Evolutionary conservation across 176 grass and related monocot genomes (phyloP).

Genomic region (Hordeum marinum): DNA sequence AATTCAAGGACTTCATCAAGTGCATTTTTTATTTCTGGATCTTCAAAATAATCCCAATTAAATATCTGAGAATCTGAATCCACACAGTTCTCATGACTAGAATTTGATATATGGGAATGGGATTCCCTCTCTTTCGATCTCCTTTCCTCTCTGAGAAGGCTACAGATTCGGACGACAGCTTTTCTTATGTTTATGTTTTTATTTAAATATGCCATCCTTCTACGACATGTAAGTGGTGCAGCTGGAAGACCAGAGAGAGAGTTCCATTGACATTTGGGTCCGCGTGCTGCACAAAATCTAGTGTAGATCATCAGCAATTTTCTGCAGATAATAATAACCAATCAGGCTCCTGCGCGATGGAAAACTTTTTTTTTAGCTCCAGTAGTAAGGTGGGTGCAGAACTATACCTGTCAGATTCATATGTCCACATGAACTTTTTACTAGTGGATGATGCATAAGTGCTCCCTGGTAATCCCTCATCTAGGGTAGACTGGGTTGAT

Average conservation of each 20-base stretch:
- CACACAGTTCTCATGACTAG: slow-evolving; percentile 19
- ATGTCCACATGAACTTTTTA: slow-evolving; percentile 80
- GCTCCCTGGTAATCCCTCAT: slow-evolving; percentile 22
- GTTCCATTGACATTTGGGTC: slow-evolving; percentile 75
- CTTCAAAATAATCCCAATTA: slow-evolving; percentile 81
- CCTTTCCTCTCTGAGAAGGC: slow-evolving; percentile 51
- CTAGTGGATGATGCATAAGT: slow-evolving; percentile 18
- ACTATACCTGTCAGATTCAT: slow-evolving; percentile 74
- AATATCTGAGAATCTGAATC: slow-evolving; percentile 38
- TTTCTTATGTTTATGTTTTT: slow-evolving; percentile 60
- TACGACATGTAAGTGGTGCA: slow-evolving; percentile 59
- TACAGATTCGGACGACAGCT: slow-evolving; percentile 62
- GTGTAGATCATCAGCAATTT: slow-evolving; percentile 73
- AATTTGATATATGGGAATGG: slow-evolving; percentile 31
- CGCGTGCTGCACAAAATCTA: slow-evolving; percentile 63
- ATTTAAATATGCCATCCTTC: slow-evolving; percentile 75
- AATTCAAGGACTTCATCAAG: slow-evolving; percentile 78
- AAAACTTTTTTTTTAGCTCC: slow-evolving; percentile 3
- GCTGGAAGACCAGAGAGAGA: slow-evolving; percentile 84
- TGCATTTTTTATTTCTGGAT: slow-evolving; percentile 73
- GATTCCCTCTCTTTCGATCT: slow-evolving; percentile 38
- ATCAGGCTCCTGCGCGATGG: not conserved
- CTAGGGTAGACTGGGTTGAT: slow-evolving; percentile 5
- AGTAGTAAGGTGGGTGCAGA: slow-evolving; percentile 4
- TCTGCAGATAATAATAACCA: slow-evolving; percentile 44